Conservation (phyloP, 2,329 filamentous ascomycete genomes). For the Pseudogymnoascus sp. region DNA sequence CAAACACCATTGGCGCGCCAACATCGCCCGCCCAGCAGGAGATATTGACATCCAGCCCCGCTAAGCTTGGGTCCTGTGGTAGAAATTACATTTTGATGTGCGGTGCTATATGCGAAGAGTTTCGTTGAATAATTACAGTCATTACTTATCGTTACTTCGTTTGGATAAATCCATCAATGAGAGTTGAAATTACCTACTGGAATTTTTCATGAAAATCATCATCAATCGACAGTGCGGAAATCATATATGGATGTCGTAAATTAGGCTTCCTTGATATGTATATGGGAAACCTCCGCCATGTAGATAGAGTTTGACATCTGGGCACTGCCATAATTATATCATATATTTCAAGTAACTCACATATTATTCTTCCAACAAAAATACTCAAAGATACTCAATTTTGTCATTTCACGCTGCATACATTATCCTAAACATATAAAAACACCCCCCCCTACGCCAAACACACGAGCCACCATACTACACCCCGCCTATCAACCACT, state of each 20-base stretch:
- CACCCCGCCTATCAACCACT: not conserved
- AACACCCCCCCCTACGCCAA: not conserved
- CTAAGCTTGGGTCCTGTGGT: not conserved
- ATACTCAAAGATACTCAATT: not conserved
- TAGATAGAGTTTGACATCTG: not conserved
- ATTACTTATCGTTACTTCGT: not conserved
- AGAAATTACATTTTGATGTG: not conserved
- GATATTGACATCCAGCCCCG: slow-evolving; percentile 31
- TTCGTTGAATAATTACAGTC: not conserved
- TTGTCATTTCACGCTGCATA: not conserved
- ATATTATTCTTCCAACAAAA: not conserved
- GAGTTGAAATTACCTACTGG: not conserved
- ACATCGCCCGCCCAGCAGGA: slow-evolving; percentile 34
- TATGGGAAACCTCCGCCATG: not conserved
- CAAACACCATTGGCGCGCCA: slow-evolving; percentile 36
- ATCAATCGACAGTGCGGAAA: not conserved
- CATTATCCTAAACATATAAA: not conserved
- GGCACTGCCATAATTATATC: not conserved
- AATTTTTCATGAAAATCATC: not conserved
- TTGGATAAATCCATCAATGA: not conserved
- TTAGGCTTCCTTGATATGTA: not conserved
- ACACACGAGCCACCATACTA: not conserved
- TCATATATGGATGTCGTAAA: not conserved
- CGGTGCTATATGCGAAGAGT: too few relatives aligned
- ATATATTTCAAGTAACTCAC: not conserved